Percentiles rank a stretch among this genome's conserved stretches.
phyloP scores from a whole-genome alignment of 441 rosid genomes.

The Daphne laureola region DNA sequence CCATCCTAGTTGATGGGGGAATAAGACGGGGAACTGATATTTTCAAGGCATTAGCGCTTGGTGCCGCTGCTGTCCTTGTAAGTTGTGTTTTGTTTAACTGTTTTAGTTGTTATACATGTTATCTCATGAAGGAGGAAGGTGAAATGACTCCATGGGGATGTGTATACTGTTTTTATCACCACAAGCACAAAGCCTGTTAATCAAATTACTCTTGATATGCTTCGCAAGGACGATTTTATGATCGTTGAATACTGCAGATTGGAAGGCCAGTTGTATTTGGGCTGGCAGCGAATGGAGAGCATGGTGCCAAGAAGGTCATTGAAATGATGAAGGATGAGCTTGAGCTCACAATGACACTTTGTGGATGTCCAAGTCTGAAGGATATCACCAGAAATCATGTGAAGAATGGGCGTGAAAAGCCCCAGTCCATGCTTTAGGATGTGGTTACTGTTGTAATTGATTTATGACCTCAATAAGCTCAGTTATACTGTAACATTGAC shows the following conservation, averaged over 20 bases:
- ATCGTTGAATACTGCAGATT: conserved; percentile 32
- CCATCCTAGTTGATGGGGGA: conserved; percentile 81
- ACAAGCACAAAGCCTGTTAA: neutral
- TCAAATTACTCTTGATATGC: neutral
- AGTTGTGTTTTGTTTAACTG: conserved; percentile 12
- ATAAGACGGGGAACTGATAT: conserved; percentile 79
- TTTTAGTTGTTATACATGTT: neutral
- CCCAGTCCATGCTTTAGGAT: conserved; percentile 37
- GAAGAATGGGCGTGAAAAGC: conserved; percentile 28
- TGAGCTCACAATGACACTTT: conserved; percentile 69
- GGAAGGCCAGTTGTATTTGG: conserved; percentile 78
- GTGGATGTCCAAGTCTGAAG: conserved; percentile 58
- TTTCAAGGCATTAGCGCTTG: conserved; percentile 86
- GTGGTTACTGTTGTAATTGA: too few species aligned
- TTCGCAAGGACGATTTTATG: neutral
- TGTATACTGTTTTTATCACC: neutral
- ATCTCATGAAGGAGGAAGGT: neutral
- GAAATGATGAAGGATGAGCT: conserved; percentile 72
- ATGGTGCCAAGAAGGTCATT: conserved; percentile 50
- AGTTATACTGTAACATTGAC: too few species aligned
- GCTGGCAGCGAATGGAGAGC: conserved; percentile 71
- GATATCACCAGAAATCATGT: conserved; percentile 65
- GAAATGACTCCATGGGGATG: neutral
- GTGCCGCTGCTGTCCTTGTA: conserved; percentile 83
- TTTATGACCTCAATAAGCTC: too few species aligned